phyloP scores from a whole-genome alignment of 2,329 filamentous ascomycete species.

The Didymella glomerata region DNA sequence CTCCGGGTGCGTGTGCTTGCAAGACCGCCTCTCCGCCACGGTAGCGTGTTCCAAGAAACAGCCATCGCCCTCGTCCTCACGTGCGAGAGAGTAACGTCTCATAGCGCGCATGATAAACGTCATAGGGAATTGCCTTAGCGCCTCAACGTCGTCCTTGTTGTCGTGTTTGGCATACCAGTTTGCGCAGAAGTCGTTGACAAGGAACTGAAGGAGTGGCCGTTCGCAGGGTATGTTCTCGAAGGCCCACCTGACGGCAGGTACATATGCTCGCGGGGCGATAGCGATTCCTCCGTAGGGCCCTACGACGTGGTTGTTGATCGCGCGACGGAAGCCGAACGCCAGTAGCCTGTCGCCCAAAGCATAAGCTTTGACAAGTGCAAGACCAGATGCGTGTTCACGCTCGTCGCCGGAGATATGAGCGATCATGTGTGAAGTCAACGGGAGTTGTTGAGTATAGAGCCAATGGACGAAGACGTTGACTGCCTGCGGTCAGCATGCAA shows the following conservation, averaged over 20 bases:
- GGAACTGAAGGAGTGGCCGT: not conserved
- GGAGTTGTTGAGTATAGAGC: not conserved
- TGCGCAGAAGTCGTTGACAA: not conserved
- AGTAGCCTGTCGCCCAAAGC: not conserved
- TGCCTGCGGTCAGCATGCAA: not conserved
- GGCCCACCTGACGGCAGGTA: not conserved
- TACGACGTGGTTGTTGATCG: not conserved
- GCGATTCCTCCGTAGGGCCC: not conserved
- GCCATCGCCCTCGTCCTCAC: not conserved
- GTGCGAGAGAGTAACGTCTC: not conserved
- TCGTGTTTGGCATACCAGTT: not conserved
- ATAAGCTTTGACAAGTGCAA: not conserved
- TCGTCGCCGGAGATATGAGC: not conserved
- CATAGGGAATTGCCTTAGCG: not conserved
- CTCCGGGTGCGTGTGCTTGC: not conserved
- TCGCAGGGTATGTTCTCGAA: not conserved
- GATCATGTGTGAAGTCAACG: not conserved
- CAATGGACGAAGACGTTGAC: not conserved
- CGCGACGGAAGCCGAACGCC: not conserved
- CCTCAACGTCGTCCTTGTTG: not conserved
- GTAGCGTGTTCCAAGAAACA: not conserved
- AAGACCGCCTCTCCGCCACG: not conserved
- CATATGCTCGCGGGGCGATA: not conserved
- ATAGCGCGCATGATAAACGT: not conserved
- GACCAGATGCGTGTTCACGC: not conserved